phyloP scores from a whole-genome alignment of 305 asterid genomes.

The Fraxinus baroniana region DNA sequence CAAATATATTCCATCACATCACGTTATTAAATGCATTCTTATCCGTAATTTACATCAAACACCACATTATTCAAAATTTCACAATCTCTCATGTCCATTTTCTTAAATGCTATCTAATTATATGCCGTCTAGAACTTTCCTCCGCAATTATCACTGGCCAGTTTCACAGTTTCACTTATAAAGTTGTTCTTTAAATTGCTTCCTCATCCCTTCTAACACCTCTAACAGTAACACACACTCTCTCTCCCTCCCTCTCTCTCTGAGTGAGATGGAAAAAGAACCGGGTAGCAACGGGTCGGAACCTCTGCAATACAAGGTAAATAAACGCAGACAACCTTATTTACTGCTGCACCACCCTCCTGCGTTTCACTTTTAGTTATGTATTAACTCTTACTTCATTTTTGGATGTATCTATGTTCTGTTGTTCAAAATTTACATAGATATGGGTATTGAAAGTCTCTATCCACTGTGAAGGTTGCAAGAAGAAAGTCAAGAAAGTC shows the following conservation, averaged over 20 bases:
- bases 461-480: conserved; percentile 70
- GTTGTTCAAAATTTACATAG: conserved; percentile 30
- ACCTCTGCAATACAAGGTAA: conserved; percentile 48
- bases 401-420: neutral
- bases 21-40: too few species aligned
- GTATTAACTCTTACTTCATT: neutral
- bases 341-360: neutral
- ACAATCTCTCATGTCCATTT: neutral
- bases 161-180: neutral
- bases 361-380: neutral
- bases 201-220: neutral
- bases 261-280: conserved; percentile 36
- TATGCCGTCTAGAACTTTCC: neutral
- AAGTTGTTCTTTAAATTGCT: neutral
- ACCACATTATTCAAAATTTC: neutral
- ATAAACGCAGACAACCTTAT: neutral
- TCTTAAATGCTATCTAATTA: too few species aligned
- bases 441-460: conserved; percentile 63
- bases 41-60: too few species aligned
- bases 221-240: neutral
- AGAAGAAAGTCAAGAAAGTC: conserved; percentile 63
- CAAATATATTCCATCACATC: too few species aligned
- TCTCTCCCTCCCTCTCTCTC: conserved; percentile 14
- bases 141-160: neutral
- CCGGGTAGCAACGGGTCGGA: conserved; percentile 34